A percentile compares a stretch with the other conserved stretches of the same genome.
Evolutionary conservation across 2,329 filamentous ascomycete genomes (phyloP).

Genomic region (Cordyceps cateniannulata): DNA sequence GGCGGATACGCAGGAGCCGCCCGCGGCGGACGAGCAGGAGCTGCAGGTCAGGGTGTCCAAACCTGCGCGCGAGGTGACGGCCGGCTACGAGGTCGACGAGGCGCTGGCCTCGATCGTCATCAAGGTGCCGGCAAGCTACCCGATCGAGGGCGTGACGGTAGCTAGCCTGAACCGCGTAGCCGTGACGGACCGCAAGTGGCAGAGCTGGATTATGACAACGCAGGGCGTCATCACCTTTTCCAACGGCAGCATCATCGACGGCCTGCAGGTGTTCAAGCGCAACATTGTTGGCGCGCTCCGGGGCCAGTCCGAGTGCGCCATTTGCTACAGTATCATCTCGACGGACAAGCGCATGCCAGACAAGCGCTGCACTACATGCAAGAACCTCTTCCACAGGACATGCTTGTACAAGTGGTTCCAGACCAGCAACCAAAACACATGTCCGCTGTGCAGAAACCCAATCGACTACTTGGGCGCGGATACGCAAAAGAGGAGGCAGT

Average conservation of each 20-base stretch:
- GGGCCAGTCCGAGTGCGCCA: conserved; percentile 90
- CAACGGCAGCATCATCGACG: conserved; percentile 82
- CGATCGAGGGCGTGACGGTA: conserved; percentile 72
- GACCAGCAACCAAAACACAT: conserved; percentile 84
- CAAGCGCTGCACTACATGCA: conserved; percentile 87
- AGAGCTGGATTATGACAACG: conserved; percentile 79
- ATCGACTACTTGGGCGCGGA: conserved; percentile 56
- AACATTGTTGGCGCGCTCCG: conserved; percentile 86
- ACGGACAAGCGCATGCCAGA: conserved; percentile 84
- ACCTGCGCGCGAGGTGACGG: conserved; percentile 68
- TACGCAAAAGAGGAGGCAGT: conserved; percentile 31
- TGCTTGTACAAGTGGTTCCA: conserved; percentile 98
- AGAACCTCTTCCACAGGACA: conserved; percentile 82
- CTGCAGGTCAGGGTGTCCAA: conserved; percentile 64
- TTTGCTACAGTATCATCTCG: conserved; percentile 93
- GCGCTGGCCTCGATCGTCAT: conserved; percentile 78
- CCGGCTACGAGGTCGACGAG: conserved; percentile 84
- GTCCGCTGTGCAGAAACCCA: conserved; percentile 85
- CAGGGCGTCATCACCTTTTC: conserved; percentile 92
- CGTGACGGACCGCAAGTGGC: conserved; percentile 87
- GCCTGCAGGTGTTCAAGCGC: conserved; percentile 73
- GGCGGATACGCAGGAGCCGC: conserved; percentile 47
- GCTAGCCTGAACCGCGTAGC: conserved; percentile 75
- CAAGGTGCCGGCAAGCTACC: conserved; percentile 72
- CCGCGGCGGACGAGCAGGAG: conserved; percentile 46